phyloP scores from a whole-genome alignment of 176 grass and related monocot genomes.

The maize (Zea mays) region DNA sequence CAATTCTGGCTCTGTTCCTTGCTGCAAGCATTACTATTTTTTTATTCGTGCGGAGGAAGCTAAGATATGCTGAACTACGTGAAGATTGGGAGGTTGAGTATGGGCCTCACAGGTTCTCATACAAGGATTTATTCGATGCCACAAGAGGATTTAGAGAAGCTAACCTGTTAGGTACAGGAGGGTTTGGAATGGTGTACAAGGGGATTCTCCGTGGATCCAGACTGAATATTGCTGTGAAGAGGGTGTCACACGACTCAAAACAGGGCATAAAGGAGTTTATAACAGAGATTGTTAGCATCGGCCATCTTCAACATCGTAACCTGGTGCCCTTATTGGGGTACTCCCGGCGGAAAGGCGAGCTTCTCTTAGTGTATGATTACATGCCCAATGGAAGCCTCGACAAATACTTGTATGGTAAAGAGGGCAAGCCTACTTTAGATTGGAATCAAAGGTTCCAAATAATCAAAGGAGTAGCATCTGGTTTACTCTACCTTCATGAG shows the following conservation, averaged over 20 bases:
- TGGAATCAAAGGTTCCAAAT: not conserved
- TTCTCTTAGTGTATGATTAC: not conserved
- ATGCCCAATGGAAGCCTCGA: not conserved
- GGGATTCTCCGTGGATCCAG: not conserved
- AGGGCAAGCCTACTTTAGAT: not conserved
- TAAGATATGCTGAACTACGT: not conserved
- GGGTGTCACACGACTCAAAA: not conserved
- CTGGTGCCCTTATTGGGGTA: not conserved
- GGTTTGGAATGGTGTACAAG: not conserved
- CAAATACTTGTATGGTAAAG: not conserved
- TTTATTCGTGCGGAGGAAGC: not conserved
- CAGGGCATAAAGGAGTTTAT: not conserved
- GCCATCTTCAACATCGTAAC: not conserved
- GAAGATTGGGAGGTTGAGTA: not conserved
- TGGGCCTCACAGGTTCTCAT: not conserved
- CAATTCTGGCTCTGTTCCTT: not conserved
- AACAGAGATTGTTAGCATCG: not conserved
- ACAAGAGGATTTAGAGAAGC: not conserved
- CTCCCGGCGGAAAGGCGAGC: not conserved
- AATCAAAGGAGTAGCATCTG: not conserved
- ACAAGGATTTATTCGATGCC: conserved; percentile 8
- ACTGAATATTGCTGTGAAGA: not conserved
- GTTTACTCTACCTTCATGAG: not conserved
- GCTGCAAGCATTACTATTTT: not conserved
- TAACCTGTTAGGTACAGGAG: not conserved